Evolutionary conservation across 2,329 filamentous ascomycete genomes (phyloP), one percentile per base, ranked within the genome.

Genomic region (Cytospora schulzeri): DNA sequence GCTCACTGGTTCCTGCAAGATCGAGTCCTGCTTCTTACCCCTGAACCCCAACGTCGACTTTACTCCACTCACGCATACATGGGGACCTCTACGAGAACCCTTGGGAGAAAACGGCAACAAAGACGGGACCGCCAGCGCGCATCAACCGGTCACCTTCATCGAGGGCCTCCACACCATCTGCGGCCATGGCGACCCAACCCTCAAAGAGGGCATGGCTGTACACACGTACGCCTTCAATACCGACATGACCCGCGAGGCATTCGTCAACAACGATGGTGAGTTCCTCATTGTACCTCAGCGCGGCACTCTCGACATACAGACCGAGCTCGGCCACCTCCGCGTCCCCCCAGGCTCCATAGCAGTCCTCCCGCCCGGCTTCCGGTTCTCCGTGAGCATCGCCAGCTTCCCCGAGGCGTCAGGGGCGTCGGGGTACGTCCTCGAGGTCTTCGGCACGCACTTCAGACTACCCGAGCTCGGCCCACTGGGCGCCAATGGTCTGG

Each of bases 311-410:
- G 85, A 89, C 69, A 87, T 90, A 60, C 86, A 88, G 71, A 90
- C 88, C 11, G 87, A 90, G 71, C 79, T 89, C 28, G 87, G 87
- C n/a, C 81, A 79, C 74, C 77, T 70, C 68, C 75, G 35, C 58
- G 83, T 90, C 4, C 83, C 86, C 33, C 88, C 87, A 0, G 88
- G 87, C 35, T 86, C 89, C 72, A 84, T 90, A 62, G 83, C 81
- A 60, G 83, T 90, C 14, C 85, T 90, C 28, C 88, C 86, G 9
- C 79, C 86, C 14, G 88, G 88, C 31, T 81, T 89, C 60, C 80
- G 87, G 29, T 88, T 89, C 75, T 80, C 82, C 22, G 81, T 90
- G 38, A 61, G 64, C 29, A 75, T 89, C 0, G 83, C 85, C 2
- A 77, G 83, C 41, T 85, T 83, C 0, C 81, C 82, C 2, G 83